Base-by-base conservation (phyloP, 192 early-diverging fungal genomes). In the Rhizophagus clarus region DNA sequence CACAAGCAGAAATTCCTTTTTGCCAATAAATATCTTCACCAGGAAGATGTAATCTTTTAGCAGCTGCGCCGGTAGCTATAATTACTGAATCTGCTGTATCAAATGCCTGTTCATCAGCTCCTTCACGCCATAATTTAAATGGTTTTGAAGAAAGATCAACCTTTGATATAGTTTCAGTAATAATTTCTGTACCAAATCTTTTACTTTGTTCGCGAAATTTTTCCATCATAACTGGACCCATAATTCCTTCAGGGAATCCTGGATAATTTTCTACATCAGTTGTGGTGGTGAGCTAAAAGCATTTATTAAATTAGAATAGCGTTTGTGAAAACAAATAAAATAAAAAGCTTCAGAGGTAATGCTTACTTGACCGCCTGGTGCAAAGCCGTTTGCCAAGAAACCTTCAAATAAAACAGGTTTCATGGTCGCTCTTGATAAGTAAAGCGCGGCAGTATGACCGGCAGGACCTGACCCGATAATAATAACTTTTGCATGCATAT, bases 21-120 rank as follows among this genome's bases (percentile, higher is more conserved):
- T 99, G 96, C 98, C 98, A 98, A 90, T 95, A 97, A 24, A 76
- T 87, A 62, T 97, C 97, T 82, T 98, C 97, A 74, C 97, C 97
- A 45, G 90, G 88, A 75, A 98, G 94, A 84, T 89, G 24, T 85
- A 97, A 89, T 72, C 98, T 90, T 88, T 95, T 97, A 72, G 98
- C 98, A n/a, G 96, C 97, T 22, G 98, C 97, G 77, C 98, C 98
- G n/a, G 98, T 99, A 68, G 98, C 96, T 66, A 98, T 91, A 67
- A 98, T 93, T 66, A 99, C 83, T 26, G 95, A 85, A 82, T 96
- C 92, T 47, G 95, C 92, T 12, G 93, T 92, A 72, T 96, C 88
- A 82, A 91, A 81, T 24, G 90, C 91, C 24, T 90, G 81, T 72
- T 88, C 84, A 80, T 97, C 96, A 49, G 84, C 84, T 47, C 90